Evolutionary conservation across 495 filamentous ascomycete genomes (phyloP).

Genomic region (Hyaloscypha bicolor): DNA sequence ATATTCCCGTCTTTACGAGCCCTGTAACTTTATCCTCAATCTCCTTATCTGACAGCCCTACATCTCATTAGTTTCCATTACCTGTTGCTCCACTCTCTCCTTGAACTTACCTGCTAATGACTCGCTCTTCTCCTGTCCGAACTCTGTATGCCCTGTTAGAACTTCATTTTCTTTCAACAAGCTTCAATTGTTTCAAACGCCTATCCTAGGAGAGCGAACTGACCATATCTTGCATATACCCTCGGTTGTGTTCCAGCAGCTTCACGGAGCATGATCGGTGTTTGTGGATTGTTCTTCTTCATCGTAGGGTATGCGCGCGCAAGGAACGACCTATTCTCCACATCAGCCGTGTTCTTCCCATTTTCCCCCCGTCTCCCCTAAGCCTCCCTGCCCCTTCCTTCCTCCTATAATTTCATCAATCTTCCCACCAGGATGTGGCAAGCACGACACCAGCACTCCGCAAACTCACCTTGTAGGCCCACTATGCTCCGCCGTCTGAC

Average conservation of each 20-base stretch:
- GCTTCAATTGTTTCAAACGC: not conserved
- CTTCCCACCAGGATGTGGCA: not conserved
- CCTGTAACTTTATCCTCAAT: slow-evolving; percentile 87
- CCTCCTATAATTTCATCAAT: not conserved
- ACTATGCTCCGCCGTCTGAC: slow-evolving; percentile 89
- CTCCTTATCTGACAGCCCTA: slow-evolving; percentile 78
- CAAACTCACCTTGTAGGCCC: slow-evolving; percentile 72
- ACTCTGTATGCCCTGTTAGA: slow-evolving; percentile 53
- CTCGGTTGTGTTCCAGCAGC: slow-evolving; percentile 77
- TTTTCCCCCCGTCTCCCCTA: not conserved
- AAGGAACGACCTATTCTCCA: slow-evolving; percentile 73
- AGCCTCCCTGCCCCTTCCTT: not conserved
- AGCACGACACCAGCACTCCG: not conserved
- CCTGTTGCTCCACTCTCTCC: not conserved
- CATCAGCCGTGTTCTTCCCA: not conserved
- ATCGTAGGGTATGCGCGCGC: slow-evolving; percentile 93
- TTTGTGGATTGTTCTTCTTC: slow-evolving; percentile 98
- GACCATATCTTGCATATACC: slow-evolving; percentile 93
- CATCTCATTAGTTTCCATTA: slow-evolving; percentile 10
- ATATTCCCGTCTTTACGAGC: slow-evolving; percentile 64
- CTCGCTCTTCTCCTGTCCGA: slow-evolving; percentile 86
- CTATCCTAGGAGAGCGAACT: slow-evolving; percentile 34
- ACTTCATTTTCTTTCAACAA: not conserved
- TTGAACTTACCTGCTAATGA: slow-evolving; percentile 66
- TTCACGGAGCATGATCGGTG: slow-evolving; percentile 92